Conservation (phyloP, 2,329 filamentous ascomycete species). For the Apiospora rasikravindrae region DNA sequence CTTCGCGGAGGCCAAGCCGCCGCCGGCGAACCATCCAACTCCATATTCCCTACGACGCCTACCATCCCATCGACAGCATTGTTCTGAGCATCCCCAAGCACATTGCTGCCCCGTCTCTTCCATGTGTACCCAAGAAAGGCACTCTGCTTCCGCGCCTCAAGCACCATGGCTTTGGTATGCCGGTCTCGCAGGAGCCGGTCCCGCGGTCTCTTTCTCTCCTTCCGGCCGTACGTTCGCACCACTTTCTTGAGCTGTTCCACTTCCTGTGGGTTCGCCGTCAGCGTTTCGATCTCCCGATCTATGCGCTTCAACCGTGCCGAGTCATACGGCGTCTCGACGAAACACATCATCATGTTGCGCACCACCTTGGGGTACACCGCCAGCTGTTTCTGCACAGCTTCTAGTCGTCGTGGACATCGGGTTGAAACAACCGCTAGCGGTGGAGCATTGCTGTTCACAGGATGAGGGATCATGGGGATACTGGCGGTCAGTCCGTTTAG, state of each 20-base stretch:
- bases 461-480: constrained; percentile 28
- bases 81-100: constrained; percentile 2
- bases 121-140: constrained; percentile 94
- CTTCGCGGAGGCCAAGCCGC: background rate
- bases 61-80: background rate
- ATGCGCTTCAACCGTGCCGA: constrained; percentile 53
- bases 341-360: constrained; percentile 50
- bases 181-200: constrained; percentile 84
- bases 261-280: constrained; percentile 39
- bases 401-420: constrained; percentile 32
- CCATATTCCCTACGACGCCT: constrained; percentile 19
- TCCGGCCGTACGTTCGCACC: constrained; percentile 58
- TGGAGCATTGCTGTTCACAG: background rate
- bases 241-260: constrained; percentile 53
- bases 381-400: constrained; percentile 41
- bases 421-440: background rate
- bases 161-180: constrained; percentile 66
- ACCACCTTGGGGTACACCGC: constrained; percentile 45
- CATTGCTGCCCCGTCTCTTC: constrained; percentile 48
- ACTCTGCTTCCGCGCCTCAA: constrained; percentile 80
- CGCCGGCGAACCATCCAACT: background rate
- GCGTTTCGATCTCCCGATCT: constrained; percentile 52
- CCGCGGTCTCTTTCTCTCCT: constrained; percentile 79
- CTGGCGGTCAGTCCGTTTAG: background rate
- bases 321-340: constrained; percentile 55